Evolutionary conservation across 352 stramenopile species (phyloP).

Genomic region (Plasmopara halstedii): DNA sequence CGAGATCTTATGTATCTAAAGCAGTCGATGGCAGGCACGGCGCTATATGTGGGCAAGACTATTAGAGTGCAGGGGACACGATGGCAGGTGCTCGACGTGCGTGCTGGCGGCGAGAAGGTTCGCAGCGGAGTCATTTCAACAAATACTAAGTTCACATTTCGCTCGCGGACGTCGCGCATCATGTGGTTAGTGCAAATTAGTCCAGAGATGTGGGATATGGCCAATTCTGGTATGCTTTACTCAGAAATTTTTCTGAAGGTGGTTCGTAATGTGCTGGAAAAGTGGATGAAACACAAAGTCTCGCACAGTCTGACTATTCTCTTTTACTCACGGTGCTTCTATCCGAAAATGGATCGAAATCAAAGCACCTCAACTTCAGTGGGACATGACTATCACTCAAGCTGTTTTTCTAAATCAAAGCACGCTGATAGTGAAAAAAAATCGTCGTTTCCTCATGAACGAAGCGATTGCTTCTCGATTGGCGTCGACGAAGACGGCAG

Average conservation of each 20-base stretch:
- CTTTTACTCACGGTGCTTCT: conserved; percentile 88
- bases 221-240: conserved; percentile 85
- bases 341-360: conserved; percentile 61
- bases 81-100: conserved; percentile 88
- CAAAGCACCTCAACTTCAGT: conserved; percentile 15
- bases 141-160: conserved; percentile 96
- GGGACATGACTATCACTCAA: conserved; percentile 7
- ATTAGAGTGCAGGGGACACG: conserved; percentile 65
- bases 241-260: conserved; percentile 85
- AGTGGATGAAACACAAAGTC: conserved; percentile 88
- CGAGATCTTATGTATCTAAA: conserved; percentile 86
- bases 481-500: conserved; percentile 67
- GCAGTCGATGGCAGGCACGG: conserved; percentile 54
- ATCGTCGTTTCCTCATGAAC: conserved; percentile 57
- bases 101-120: conserved; percentile 71
- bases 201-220: conserved; percentile 92
- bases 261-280: conserved; percentile 74
- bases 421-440: conserved; percentile 25
- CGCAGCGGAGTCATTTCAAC: conserved; percentile 91
- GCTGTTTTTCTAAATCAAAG: conserved; percentile 16
- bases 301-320: conserved; percentile 90
- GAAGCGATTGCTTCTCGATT: conserved; percentile 58
- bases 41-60: conserved; percentile 73
- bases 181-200: conserved; percentile 98
- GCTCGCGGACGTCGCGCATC: conserved; percentile 90